Base-by-base conservation (phyloP, 2,329 filamentous ascomycete genomes). In the Fusarium transvaalense region DNA sequence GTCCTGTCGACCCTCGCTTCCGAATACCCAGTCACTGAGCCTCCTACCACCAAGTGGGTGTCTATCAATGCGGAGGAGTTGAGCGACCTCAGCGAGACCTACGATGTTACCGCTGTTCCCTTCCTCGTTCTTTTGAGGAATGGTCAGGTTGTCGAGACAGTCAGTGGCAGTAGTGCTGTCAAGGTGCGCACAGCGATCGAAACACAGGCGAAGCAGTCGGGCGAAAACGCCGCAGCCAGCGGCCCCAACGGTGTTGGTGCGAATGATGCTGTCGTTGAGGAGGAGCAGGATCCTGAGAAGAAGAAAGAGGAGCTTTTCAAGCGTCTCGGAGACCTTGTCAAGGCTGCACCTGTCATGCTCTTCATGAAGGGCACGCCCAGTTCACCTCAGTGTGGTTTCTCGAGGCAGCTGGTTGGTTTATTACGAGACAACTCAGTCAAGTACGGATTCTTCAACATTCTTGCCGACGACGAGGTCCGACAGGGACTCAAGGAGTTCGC, bases 361-460 rank as follows among this genome's bases (percentile, higher is more conserved):
- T 99, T 99, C 81, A 97, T 97, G 93, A 97, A 97, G 83, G 94
- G 94, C n/a, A 97, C 93, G 4, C 94, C 94, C 0, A 92, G 90
- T 69, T 87, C 89, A 32, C 94, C 94, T 2, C 92, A 97, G 80
- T 97, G 94, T 76, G 94, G 96, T 4, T 99, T 99, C 82, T 97
- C 93, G 71, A 85, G 95, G 71, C 94, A 97, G 82, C 83, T 97
- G 43, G 96, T 99, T 42, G 89, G 84, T 27, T 88, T 99, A 46
- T 82, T 99, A 74, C 88, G 96, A 53, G 95, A 98, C 81, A 91
- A 93, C 77, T 91, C 91, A 50, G 92, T 99, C 64, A 93, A 97
- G 78, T 99, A 98, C 79, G 96, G 96, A 21, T 99, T 99, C 85
- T 99, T 99, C 85, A 98, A 99, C 78, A 99, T 99, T 69, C 82